Evolutionary conservation across 768 basidiomycete species (phyloP).

Genomic region (Tephrocybe rancida): DNA sequence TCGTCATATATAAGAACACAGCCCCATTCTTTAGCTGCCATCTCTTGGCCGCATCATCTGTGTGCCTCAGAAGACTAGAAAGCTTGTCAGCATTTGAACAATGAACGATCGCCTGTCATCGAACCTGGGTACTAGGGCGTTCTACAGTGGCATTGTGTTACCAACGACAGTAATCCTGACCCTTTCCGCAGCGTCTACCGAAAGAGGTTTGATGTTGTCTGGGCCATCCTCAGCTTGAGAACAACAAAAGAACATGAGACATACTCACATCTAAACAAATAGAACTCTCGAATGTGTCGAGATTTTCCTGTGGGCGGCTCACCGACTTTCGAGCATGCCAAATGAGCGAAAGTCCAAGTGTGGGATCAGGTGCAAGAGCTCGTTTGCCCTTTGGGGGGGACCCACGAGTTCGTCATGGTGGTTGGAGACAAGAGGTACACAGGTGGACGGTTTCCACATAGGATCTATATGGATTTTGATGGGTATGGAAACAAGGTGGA

Average conservation of each 20-base stretch:
- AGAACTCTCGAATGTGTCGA: constrained; percentile 63
- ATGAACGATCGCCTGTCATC: constrained; percentile 14
- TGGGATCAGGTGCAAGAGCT: constrained; percentile 60
- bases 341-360: constrained; percentile 60
- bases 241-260: not conserved
- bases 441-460: not conserved
- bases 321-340: constrained; percentile 71
- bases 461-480: too few relatives aligned
- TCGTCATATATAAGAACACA: constrained; percentile 85
- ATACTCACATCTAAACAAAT: constrained; percentile 73
- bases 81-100: constrained; percentile 4
- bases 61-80: constrained; percentile 53
- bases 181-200: constrained; percentile 65
- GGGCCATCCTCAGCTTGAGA: not conserved
- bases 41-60: constrained; percentile 60
- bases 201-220: constrained; percentile 81
- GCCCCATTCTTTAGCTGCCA: constrained; percentile 65
- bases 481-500: too few relatives aligned
- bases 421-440: constrained; percentile 26
- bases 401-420: constrained; percentile 49
- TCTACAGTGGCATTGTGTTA: constrained; percentile 59
- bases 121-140: constrained; percentile 66
- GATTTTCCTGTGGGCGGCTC: constrained; percentile 47
- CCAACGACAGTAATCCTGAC: constrained; percentile 66
- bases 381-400: constrained; percentile 57